Evolutionary conservation across 805 yeast species (phyloP).

Genomic region (Torulaspora quercuum): DNA sequence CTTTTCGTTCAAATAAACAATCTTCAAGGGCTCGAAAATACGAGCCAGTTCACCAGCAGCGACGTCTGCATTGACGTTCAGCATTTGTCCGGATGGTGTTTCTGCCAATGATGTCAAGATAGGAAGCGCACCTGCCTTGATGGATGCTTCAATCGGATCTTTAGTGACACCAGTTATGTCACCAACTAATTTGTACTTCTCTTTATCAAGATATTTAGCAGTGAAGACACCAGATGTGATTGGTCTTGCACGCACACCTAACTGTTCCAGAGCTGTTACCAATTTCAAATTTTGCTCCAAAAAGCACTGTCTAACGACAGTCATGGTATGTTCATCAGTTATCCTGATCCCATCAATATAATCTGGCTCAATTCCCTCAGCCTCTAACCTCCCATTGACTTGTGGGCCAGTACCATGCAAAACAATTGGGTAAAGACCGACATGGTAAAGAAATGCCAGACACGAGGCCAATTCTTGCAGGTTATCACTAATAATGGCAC

Average conservation of each 20-base stretch:
- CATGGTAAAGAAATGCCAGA: conserved; percentile 92
- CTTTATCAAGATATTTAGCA: conserved; percentile 87
- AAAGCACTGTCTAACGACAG: conserved; percentile 92
- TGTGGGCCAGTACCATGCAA: conserved; percentile 99
- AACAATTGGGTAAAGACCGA: conserved; percentile 94
- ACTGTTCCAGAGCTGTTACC: conserved; percentile 91
- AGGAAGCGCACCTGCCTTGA: conserved; percentile 94
- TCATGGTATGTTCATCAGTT: conserved; percentile 92
- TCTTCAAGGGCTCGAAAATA: conserved; percentile 93
- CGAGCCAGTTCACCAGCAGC: conserved; percentile 98
- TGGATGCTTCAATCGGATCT: conserved; percentile 87
- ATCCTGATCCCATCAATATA: conserved; percentile 95
- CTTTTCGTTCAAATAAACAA: conserved; percentile 93
- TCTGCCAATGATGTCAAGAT: conserved; percentile 95
- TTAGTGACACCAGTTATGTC: conserved; percentile 82
- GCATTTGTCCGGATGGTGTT: conserved; percentile 92
- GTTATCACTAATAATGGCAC: conserved; percentile 96
- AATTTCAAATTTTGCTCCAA: conserved; percentile 91
- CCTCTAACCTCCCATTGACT: conserved; percentile 88
- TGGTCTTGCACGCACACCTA: conserved; percentile 98
- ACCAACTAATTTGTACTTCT: conserved; percentile 90
- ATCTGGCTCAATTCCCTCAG: conserved; percentile 92
- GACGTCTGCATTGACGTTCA: conserved; percentile 97
- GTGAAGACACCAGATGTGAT: conserved; percentile 96
- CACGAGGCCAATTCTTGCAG: conserved; percentile 91